Conservation (phyloP, 192 early-diverging fungal genomes). For the Linnemannia elongata region DNA sequence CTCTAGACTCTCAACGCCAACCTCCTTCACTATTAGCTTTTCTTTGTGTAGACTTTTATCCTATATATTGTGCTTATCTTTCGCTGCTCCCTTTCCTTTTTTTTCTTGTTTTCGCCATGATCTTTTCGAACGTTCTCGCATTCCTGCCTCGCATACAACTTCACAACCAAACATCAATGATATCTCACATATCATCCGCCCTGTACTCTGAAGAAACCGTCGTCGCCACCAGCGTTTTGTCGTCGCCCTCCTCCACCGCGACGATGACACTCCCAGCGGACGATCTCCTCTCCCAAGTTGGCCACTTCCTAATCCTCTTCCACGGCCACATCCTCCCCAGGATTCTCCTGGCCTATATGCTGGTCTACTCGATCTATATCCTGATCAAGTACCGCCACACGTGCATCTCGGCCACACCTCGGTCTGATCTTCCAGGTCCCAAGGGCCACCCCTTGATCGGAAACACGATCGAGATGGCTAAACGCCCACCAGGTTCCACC, state of each 20-base stretch:
- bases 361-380: not conserved
- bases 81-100: not conserved
- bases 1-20: constrained; percentile 2
- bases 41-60: not conserved
- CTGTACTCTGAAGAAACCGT: not conserved
- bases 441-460: constrained; percentile 5
- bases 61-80: not conserved
- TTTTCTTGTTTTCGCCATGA: not conserved
- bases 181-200: not conserved
- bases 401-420: not conserved
- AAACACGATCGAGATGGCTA: constrained; percentile 10
- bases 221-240: not conserved
- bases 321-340: not conserved
- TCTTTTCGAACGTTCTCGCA: not conserved
- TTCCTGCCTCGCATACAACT: not conserved
- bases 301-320: not conserved
- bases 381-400: constrained; percentile 6
- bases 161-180: not conserved
- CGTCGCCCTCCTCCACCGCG: not conserved
- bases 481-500: not conserved
- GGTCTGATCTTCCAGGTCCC: constrained; percentile 6
- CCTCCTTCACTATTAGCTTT: not conserved
- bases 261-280: not conserved
- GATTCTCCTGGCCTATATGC: not conserved
- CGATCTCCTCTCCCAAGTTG: not conserved